A percentile compares a stretch with the other conserved stretches of the same genome.
Conservation (phyloP, 345 rosid genomes). For the Murraya koenigii region DNA sequence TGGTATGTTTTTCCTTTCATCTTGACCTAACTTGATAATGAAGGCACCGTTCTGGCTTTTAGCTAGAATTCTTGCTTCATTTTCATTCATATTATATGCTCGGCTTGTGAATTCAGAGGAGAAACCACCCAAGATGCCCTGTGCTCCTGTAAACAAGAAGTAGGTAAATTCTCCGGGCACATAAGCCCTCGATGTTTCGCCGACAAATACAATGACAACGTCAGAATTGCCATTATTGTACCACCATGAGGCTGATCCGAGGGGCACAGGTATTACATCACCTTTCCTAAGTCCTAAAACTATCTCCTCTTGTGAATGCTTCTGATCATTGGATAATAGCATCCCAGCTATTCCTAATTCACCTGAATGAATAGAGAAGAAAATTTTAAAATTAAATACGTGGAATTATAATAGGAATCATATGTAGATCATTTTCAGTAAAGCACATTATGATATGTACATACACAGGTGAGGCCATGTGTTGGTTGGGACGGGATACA, state of each 20-base stretch:
- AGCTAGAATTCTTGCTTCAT: constrained; percentile 17
- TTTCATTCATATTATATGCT: constrained; percentile 11
- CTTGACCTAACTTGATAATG: constrained; percentile 19
- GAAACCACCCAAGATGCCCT: constrained; percentile 25
- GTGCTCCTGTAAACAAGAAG: constrained; percentile 23
- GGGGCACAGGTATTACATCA: constrained; percentile 23
- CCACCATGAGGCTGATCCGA: constrained; percentile 38
- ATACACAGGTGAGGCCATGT: too few species aligned
- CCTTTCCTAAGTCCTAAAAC: constrained; percentile 27
- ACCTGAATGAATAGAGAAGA: neutral
- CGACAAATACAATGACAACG: constrained; percentile 23
- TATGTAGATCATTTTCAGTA: neutral
- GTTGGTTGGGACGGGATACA: too few species aligned
- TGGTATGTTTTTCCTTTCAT: constrained; percentile 15
- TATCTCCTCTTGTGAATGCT: constrained; percentile 1
- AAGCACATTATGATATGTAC: too few species aligned
- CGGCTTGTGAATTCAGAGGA: constrained; percentile 13
- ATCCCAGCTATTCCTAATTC: neutral
- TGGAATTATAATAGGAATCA: neutral
- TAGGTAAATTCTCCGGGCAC: constrained; percentile 32
- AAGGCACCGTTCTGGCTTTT: constrained; percentile 15
- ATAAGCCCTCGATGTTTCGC: constrained; percentile 24
- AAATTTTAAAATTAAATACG: too few species aligned
- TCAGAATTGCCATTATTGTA: constrained; percentile 28
- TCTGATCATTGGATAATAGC: neutral